phyloP scores from a whole-genome alignment of 257 asterid genomes.

The Solanum boliviense region DNA sequence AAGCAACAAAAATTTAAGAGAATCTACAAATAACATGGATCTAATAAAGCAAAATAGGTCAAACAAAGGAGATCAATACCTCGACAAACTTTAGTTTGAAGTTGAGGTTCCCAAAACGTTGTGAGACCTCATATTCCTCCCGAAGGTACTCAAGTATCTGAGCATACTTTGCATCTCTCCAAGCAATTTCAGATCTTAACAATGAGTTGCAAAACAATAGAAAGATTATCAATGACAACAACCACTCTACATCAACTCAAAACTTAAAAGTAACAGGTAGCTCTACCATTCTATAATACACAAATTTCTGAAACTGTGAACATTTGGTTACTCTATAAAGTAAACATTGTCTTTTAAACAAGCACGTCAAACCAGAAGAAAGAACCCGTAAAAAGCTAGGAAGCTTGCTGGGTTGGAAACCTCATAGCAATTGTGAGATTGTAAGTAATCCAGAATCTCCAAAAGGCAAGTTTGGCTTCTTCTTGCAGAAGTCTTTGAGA shows the following conservation, averaged over 20 bases:
- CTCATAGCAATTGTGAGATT: background rate
- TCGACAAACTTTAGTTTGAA: conserved; percentile 87
- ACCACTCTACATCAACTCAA: background rate
- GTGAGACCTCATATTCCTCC: conserved; percentile 93
- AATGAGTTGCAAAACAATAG: background rate
- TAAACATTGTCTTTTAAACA: background rate
- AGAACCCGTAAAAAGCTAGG: background rate
- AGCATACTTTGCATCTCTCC: conserved; percentile 97
- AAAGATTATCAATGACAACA: background rate
- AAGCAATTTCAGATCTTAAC: conserved; percentile 90
- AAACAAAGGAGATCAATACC: conserved; percentile 24
- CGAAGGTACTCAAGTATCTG: conserved; percentile 84
- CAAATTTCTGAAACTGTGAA: background rate
- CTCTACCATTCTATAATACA: background rate
- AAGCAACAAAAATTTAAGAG: background rate
- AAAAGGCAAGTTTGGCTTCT: background rate
- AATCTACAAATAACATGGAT: background rate
- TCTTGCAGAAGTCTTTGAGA: background rate
- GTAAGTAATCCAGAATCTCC: background rate
- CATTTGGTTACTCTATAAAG: background rate
- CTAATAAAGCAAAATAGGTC: background rate
- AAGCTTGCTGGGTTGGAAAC: background rate
- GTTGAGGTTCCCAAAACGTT: conserved; percentile 90
- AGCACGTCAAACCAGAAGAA: background rate
- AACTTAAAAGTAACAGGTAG: background rate